Conservation (phyloP, 306 rosid species). For the Lagenaria siceraria region DNA sequence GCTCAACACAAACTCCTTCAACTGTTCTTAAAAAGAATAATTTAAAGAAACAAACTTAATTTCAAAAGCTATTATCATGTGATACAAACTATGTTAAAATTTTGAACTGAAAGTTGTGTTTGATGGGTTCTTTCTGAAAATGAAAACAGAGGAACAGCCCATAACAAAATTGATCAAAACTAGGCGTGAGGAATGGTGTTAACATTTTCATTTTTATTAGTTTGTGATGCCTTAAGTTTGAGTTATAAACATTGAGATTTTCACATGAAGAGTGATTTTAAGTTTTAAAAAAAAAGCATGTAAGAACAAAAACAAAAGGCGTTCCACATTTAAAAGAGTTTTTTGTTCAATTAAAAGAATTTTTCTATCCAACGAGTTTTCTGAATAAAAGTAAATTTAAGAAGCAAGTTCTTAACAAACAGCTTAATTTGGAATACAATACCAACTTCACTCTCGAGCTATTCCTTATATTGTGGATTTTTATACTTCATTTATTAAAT, state of each 20-base stretch:
- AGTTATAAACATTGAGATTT: not conserved
- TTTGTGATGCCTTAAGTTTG: not conserved
- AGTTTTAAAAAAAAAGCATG: not conserved
- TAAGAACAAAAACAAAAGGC: not conserved
- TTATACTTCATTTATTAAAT: no score
- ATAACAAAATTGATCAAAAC: not conserved
- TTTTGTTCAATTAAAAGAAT: not conserved
- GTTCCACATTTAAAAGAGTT: not conserved
- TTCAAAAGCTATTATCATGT: not conserved
- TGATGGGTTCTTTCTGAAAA: not conserved
- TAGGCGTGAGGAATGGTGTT: not conserved
- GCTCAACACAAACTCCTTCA: constrained; percentile 66
- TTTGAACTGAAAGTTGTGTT: not conserved
- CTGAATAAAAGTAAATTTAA: not conserved
- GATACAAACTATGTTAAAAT: not conserved
- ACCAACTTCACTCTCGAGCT: not conserved
- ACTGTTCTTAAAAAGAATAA: constrained; percentile 21
- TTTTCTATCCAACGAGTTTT: not conserved
- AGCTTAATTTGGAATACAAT: not conserved
- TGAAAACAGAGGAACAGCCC: not conserved
- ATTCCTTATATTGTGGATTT: no score
- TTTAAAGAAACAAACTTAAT: not conserved
- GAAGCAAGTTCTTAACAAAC: not conserved
- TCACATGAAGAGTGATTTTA: not conserved
- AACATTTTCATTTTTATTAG: not conserved